Evolutionary conservation across 2,329 filamentous ascomycete genomes (phyloP), one percentile per base, ranked within the genome.

Genomic region (Scedosporium boydii): DNA sequence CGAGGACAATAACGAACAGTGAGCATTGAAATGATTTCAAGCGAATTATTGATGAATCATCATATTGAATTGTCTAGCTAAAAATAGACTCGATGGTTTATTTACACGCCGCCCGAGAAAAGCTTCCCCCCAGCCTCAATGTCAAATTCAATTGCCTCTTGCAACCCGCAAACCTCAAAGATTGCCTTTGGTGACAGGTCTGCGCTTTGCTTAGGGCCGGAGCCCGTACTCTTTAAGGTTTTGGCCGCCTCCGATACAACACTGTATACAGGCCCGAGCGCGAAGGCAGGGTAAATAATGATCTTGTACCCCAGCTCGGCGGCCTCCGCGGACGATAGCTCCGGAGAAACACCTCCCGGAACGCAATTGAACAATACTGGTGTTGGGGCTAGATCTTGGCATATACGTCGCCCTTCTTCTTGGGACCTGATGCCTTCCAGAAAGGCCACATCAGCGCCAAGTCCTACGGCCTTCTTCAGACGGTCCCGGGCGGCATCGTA

Each of bases 361-460:
- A 87, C 84, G 65, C 80, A 82, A 67, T 87, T 87, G 60, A 84
- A 75, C 27, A 86, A 70, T 44, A 85, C 75, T 66, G 74, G 82
- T 76, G 67, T 78, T 0, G 78, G 78, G 2, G 76, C 76, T 1
- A 85, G 71, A 6, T 79, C 77, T 21, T 73, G 67, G n/a, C 80
- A 78, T 1, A 77, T 75, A 59, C 73, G 70, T 18, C 72, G 70
- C 1, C 78, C 82, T 67, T 87, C 75, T 44, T 82, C 81, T 14
- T 75, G 74, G 1, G 73, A 77, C 2, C 74, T 76, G 62, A 87
- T 76, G 4, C 83, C 86, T 67, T 88, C 86, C 3, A 87, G 77
- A 63, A 88, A 82, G 0, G 78, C 80, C 1, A 82, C 81, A 66
- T 88, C 85, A 1, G 84, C 85, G 21, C 85, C 84, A 12, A 78